phyloP scores from a whole-genome alignment of 1,139 yeast genomes.

The Candida smagusa region DNA sequence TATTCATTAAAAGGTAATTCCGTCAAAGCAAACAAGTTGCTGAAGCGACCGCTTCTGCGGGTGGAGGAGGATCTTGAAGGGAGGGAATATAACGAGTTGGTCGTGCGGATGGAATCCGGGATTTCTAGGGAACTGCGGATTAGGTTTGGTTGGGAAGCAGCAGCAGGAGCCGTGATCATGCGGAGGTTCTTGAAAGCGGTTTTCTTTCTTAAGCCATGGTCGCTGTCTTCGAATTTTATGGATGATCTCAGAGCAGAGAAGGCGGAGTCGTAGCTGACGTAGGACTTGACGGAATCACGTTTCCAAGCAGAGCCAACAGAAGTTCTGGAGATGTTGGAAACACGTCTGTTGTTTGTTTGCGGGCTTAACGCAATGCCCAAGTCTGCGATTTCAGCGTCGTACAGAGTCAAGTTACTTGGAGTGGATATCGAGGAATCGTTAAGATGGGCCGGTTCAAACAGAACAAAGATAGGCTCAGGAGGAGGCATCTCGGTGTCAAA shows the following conservation, averaged over 20 bases:
- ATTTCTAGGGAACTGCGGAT: constrained; percentile 21
- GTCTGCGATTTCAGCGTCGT: constrained; percentile 43
- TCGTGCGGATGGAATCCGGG: constrained; percentile 16
- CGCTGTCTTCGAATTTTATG: constrained; percentile 11
- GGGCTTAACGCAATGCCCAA: constrained; percentile 47
- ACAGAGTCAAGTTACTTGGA: constrained; percentile 40
- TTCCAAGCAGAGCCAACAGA: constrained; percentile 28
- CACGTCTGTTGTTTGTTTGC: constrained; percentile 24
- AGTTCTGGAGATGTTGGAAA: constrained; percentile 22
- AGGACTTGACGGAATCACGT: constrained; percentile 46
- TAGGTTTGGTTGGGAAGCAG: constrained; percentile 4
- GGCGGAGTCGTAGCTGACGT: constrained; percentile 55
- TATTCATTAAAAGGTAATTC: constrained; percentile 36
- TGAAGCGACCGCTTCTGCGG: constrained; percentile 33
- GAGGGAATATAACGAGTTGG: constrained; percentile 20
- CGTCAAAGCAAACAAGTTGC: constrained; percentile 40
- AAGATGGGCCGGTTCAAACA: constrained; percentile 12
- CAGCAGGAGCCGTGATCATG: constrained; percentile 2
- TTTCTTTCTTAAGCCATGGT: constrained; percentile 32
- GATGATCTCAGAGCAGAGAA: constrained; percentile 37
- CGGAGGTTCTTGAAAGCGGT: constrained; percentile 37
- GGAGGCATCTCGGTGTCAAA: constrained; percentile 19
- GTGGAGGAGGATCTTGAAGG: constrained; percentile 25
- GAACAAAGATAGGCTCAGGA: constrained; percentile 13
- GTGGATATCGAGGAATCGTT: constrained; percentile 36